A percentile compares a stretch with the other conserved stretches of the same genome.
phyloP scores from a whole-genome alignment of 768 basidiomycete genomes.

The Leccinellum rugosiceps region DNA sequence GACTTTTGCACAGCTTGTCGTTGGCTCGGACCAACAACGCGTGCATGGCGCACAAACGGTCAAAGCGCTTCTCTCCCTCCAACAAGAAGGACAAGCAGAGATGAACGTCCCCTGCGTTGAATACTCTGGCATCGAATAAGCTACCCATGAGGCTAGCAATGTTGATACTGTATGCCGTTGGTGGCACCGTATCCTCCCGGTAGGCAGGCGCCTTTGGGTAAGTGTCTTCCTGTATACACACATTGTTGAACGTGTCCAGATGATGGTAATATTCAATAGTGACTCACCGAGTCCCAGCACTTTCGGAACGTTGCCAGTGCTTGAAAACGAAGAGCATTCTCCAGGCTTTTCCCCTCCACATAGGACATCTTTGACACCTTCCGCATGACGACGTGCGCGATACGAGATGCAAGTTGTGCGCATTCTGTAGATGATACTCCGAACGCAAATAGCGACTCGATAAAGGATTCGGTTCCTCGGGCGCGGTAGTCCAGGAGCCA shows the following conservation, averaged over 20 bases:
- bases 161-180: constrained; percentile 23
- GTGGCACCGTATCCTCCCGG: neutral
- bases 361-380: constrained; percentile 6
- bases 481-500: constrained; percentile 23
- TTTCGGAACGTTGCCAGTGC: constrained; percentile 15
- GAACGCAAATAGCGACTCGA: constrained; percentile 16
- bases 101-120: constrained; percentile 25
- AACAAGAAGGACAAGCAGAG: constrained; percentile 28
- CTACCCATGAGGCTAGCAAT: constrained; percentile 33
- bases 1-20: constrained; percentile 30
- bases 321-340: constrained; percentile 10
- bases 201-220: constrained; percentile 3
- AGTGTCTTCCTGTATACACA: constrained; percentile 12
- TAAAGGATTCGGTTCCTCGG: constrained; percentile 13
- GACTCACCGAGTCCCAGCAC: constrained; percentile 17
- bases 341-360: constrained; percentile 11
- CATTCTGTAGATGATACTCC: constrained; percentile 10
- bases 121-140: constrained; percentile 27
- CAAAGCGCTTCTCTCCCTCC: constrained; percentile 18
- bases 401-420: constrained; percentile 13
- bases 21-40: constrained; percentile 33
- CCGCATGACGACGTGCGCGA: constrained; percentile 10
- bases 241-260: neutral
- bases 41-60: constrained; percentile 34
- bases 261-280: neutral